Conservation (phyloP, 768 basidiomycete species). For the Tephrocybe rancida region DNA sequence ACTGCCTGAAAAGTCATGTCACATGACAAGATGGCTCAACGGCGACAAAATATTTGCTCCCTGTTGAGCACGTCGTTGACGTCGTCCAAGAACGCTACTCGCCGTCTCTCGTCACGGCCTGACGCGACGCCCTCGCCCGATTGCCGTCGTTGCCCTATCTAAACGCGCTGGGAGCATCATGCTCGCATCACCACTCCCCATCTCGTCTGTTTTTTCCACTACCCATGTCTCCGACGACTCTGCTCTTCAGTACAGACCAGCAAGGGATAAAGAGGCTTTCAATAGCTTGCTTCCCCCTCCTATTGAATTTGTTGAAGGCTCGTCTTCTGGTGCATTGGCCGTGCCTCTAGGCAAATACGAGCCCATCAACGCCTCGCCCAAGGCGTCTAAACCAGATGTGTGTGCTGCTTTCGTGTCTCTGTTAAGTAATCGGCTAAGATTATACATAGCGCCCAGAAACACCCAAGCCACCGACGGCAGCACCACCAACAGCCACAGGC, state of each 20-base stretch:
- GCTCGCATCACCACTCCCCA: constrained; percentile 67
- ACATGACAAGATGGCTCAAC: background rate
- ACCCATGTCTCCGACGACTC: constrained; percentile 53
- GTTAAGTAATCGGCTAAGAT: constrained; percentile 1
- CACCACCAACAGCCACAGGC: constrained; percentile 22
- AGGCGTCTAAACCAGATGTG: constrained; percentile 51
- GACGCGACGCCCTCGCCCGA: constrained; percentile 13
- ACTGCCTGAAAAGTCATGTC: no score
- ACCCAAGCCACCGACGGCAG: constrained; percentile 14
- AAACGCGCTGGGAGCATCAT: constrained; percentile 38
- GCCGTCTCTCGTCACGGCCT: constrained; percentile 2
- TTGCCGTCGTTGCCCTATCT: background rate
- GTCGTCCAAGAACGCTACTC: constrained; percentile 2
- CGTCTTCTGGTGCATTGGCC: constrained; percentile 74
- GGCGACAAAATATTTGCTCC: constrained; percentile 16
- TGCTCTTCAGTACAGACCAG: constrained; percentile 56
- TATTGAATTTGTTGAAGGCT: constrained; percentile 84
- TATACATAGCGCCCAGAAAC: constrained; percentile 19
- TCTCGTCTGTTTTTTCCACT: constrained; percentile 49
- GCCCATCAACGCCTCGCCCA: constrained; percentile 74
- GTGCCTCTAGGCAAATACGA: constrained; percentile 78
- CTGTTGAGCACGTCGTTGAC: background rate
- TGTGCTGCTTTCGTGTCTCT: constrained; percentile 21
- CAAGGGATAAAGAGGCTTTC: constrained; percentile 74
- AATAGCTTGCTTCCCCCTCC: constrained; percentile 80